A percentile compares a stretch with the other conserved stretches of the same genome.
These are phyloP conservation scores for Cucumis hystrix DNA, from an alignment of 306 rosid species.

Conservation along the genomic window DNA sequence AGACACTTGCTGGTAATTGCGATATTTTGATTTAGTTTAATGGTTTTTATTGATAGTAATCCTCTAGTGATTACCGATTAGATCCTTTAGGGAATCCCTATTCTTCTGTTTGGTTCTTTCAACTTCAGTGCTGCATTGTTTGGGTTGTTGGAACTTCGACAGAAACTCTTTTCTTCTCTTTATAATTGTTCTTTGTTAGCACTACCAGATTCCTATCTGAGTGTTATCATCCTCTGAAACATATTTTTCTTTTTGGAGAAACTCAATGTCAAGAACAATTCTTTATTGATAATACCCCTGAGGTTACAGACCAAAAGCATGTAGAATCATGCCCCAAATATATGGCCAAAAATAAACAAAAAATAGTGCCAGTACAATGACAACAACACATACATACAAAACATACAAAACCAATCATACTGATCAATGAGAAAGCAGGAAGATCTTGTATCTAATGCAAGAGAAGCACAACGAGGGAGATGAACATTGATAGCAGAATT, in stretches of 20 bases:
- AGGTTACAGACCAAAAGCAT: not conserved
- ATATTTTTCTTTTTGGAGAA: not conserved
- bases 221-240: not conserved
- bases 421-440: not conserved
- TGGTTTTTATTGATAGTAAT: not conserved
- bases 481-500: slow-evolving; percentile 19
- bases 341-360: not conserved
- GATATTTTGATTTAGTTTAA: not conserved
- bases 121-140: not conserved
- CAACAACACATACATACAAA: not conserved
- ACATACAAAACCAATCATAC: not conserved
- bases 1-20: not conserved
- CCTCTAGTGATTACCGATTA: no score
- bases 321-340: not conserved
- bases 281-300: not conserved
- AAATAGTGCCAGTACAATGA: not conserved
- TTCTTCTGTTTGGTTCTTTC: no score
- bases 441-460: slow-evolving; percentile 18
- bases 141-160: not conserved
- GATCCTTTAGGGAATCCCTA: no score
- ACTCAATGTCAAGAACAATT: not conserved
- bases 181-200: not conserved
- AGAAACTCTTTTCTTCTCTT: not conserved
- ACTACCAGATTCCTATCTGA: not conserved
- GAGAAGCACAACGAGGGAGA: slow-evolving; percentile 24